Evolutionary conservation across 148 eudicot genomes (phyloP).

Genomic region (Rhododendron griersonianum): DNA sequence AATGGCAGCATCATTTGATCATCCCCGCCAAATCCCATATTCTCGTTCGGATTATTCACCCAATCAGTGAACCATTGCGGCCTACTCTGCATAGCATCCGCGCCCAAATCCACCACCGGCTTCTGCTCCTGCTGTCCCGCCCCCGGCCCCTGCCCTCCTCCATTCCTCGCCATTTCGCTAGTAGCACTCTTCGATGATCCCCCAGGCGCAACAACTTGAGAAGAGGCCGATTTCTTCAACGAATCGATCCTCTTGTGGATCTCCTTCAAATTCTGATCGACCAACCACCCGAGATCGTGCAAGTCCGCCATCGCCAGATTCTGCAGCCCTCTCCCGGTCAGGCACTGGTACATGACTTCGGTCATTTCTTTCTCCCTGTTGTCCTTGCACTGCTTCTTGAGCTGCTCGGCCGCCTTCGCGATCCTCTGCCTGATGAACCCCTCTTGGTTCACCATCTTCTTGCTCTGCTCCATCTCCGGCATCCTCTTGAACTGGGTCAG

Average conservation of each 20-base stretch:
- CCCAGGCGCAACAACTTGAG: background rate
- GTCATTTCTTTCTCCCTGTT: slow-evolving; percentile 36
- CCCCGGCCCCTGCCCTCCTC: background rate
- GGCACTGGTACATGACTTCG: slow-evolving; percentile 33
- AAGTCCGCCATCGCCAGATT: slow-evolving; percentile 20
- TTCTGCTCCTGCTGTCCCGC: slow-evolving; percentile 17
- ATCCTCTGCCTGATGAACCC: slow-evolving; percentile 39
- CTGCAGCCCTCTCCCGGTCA: slow-evolving; percentile 19
- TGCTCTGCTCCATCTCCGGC: slow-evolving; percentile 47
- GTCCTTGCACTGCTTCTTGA: slow-evolving; percentile 40
- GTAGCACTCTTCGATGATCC: background rate
- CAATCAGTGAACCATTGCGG: slow-evolving; percentile 31
- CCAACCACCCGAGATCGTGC: slow-evolving; percentile 28
- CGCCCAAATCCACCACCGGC: slow-evolving; percentile 6
- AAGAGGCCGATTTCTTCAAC: background rate
- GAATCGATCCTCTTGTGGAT: slow-evolving; percentile 23
- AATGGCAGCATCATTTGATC: slow-evolving; percentile 23
- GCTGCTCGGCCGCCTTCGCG: slow-evolving; percentile 26
- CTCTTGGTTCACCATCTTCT: slow-evolving; percentile 63
- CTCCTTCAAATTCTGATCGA: slow-evolving; percentile 32
- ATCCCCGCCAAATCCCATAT: slow-evolving; percentile 25
- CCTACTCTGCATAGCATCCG: slow-evolving; percentile 14
- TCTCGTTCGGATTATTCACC: slow-evolving; percentile 25
- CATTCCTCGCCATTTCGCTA: background rate
- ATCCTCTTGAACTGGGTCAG: slow-evolving; percentile 33